These are phyloP conservation scores for Oenanthe javanica DNA, from an alignment of 140 eudicot genomes.

Conservation along the genomic window DNA sequence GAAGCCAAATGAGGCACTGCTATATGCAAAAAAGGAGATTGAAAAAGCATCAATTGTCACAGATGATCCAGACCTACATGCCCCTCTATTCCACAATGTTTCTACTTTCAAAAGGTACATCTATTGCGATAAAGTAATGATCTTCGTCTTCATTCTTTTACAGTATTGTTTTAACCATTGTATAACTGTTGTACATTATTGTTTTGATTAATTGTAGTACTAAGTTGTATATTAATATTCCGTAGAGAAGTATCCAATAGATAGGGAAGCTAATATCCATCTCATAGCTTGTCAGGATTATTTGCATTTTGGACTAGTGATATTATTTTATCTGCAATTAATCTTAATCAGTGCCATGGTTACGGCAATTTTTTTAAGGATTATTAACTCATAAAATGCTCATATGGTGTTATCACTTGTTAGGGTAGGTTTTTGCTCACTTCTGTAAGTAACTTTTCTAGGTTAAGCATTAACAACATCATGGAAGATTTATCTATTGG, in stretches of 20 bases:
- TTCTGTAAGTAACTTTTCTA: not conserved
- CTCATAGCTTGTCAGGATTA: not conserved
- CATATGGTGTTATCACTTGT: not conserved
- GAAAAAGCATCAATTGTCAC: slow-evolving; percentile 33
- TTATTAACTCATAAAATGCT: not conserved
- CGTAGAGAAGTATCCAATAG: not conserved
- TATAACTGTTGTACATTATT: not conserved
- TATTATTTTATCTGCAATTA: not conserved
- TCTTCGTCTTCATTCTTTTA: not conserved
- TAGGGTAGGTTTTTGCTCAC: not conserved
- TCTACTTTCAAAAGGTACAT: slow-evolving; percentile 72
- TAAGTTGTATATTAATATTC: not conserved
- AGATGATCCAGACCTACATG: slow-evolving; percentile 58
- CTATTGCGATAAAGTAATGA: not conserved
- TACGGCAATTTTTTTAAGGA: not conserved
- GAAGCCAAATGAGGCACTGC: slow-evolving; percentile 68
- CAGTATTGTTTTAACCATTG: not conserved
- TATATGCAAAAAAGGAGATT: slow-evolving; percentile 67
- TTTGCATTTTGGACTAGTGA: not conserved
- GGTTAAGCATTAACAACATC: not conserved
- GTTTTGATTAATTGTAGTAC: not conserved
- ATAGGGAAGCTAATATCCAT: not conserved
- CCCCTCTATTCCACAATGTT: slow-evolving; percentile 70
- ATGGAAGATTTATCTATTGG: not conserved
- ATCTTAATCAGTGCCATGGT: not conserved